Evolutionary conservation across 2,329 filamentous ascomycete genomes (phyloP).

Genomic region (Aureobasidium sp.): DNA sequence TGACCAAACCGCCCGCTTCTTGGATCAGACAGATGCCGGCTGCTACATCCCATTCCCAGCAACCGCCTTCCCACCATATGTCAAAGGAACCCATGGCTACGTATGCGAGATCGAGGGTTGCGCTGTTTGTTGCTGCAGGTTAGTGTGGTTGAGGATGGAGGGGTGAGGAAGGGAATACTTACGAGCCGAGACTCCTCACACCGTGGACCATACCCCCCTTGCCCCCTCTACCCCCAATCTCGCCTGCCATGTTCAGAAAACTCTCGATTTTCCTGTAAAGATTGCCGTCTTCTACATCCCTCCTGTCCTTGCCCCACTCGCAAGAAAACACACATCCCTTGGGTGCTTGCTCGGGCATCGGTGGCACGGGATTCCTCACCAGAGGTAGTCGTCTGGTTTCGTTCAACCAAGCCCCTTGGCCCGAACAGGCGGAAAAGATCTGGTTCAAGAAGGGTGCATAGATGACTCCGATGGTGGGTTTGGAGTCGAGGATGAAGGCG

Average conservation of each 20-base stretch:
- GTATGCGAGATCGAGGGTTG: conserved; percentile 66
- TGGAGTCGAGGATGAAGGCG: conserved; percentile 51
- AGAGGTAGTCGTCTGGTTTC: conserved; percentile 55
- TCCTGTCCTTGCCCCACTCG: conserved; percentile 71
- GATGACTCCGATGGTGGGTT: conserved; percentile 60
- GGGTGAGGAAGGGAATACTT: conserved; percentile 3
- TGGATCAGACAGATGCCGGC: conserved; percentile 64
- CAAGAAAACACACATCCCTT: conserved; percentile 63
- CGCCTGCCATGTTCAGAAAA: conserved; percentile 65
- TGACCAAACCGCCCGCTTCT: conserved; percentile 66
- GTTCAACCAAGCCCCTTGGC: conserved; percentile 61
- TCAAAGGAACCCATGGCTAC: conserved; percentile 67
- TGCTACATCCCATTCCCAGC: conserved; percentile 76
- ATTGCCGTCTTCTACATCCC: conserved; percentile 58
- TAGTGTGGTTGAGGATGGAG: not conserved
- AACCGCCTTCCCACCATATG: conserved; percentile 71
- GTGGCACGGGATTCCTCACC: conserved; percentile 51
- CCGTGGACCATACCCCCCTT: conserved; percentile 75
- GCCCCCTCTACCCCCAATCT: conserved; percentile 52
- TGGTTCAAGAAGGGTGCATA: conserved; percentile 62
- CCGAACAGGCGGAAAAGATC: conserved; percentile 58
- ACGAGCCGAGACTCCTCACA: conserved; percentile 57
- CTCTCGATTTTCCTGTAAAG: conserved; percentile 63
- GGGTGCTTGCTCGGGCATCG: conserved; percentile 55
- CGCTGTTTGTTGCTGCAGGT: conserved; percentile 39